Percentiles rank a stretch among this genome's conserved stretches.
Evolutionary conservation across 164 flowering plant genomes (phyloP).

Genomic region (Vitis rotundifolia): DNA sequence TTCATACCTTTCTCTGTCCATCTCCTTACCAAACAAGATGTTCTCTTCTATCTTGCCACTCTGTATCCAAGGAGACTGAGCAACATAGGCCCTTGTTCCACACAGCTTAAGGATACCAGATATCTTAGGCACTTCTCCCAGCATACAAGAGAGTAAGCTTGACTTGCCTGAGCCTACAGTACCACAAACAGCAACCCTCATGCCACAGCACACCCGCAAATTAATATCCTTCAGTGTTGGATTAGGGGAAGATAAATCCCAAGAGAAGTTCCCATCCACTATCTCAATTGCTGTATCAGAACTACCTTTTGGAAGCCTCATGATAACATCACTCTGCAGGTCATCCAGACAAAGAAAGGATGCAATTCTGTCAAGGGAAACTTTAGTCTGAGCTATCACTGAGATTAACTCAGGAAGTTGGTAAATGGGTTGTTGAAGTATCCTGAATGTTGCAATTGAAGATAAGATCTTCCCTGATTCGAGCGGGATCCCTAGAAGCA

Average conservation of each 20-base stretch:
- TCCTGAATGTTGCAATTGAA: conserved; percentile 76
- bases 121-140: conserved; percentile 54
- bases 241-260: conserved; percentile 44
- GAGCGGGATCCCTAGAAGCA: conserved; percentile 60
- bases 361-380: conserved; percentile 68
- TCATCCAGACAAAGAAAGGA: conserved; percentile 63
- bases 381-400: conserved; percentile 69
- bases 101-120: conserved; percentile 42
- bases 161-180: conserved; percentile 75
- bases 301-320: conserved; percentile 42
- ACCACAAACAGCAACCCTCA: conserved; percentile 81
- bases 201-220: conserved; percentile 48
- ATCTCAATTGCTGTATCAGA: conserved; percentile 60
- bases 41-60: conserved; percentile 51
- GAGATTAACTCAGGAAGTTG: conserved; percentile 63
- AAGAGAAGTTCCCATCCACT: conserved; percentile 48
- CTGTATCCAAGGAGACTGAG: conserved; percentile 51
- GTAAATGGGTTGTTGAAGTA: conserved; percentile 69
- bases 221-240: conserved; percentile 52
- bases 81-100: conserved; percentile 42
- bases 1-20: conserved; percentile 36
- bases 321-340: conserved; percentile 40
- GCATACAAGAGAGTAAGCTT: conserved; percentile 52
- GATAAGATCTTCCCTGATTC: conserved; percentile 70
- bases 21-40: conserved; percentile 41